Base-by-base conservation (phyloP, 257 asterid species). In the Mentha longifolia region DNA sequence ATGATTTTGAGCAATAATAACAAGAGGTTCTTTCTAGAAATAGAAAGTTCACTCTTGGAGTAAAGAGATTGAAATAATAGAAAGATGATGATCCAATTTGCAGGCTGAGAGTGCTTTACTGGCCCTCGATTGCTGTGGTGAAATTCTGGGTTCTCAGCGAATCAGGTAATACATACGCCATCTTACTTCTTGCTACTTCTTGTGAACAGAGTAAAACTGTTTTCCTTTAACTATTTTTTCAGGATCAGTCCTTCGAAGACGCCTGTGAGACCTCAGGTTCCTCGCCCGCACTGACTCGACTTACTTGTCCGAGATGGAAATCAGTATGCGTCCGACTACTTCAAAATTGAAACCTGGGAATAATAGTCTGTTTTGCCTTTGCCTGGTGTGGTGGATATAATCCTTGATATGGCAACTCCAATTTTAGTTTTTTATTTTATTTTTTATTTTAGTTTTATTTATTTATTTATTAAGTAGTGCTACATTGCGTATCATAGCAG, bases 201-300 rank as follows among this genome's bases (percentile, higher is more conserved):
- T 30, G 65, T 7, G 43, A 39, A 39, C 9, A 9, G 43, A 42
- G 12, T 10, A 60, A 49, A 33, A 35, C 39, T 35, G 39, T 5
- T 58, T 59, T 43, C 39, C n/a, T 15, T 31, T 54, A 51, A 28
- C 51, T 13, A 10, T 9, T 0, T 1, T 39, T 39, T 11, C 68
- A 91, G 97, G 97, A 92, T 92, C 75, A 92, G 97, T 78, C 97
- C 97, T 79, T 92, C 97, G 28, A 92, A 92, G 90, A 92, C 97
- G 20, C 97, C 96, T 1, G 95, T 92, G 80, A 89, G 96, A 89
- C 93, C 95, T 6, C 86, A 91, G 20, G 60, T 81, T 58, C 76
- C 82, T 19, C 92, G 88, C 52, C 87, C 64, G 6, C 70, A 31
- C 14, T 70, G 68, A 52, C 71, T 57, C 31, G 70, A 67, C 52